A percentile compares a stretch with the other conserved stretches of the same genome.
Evolutionary conservation across 441 rosid species (phyloP).

Genomic region (Pelargonium fulgidum): DNA sequence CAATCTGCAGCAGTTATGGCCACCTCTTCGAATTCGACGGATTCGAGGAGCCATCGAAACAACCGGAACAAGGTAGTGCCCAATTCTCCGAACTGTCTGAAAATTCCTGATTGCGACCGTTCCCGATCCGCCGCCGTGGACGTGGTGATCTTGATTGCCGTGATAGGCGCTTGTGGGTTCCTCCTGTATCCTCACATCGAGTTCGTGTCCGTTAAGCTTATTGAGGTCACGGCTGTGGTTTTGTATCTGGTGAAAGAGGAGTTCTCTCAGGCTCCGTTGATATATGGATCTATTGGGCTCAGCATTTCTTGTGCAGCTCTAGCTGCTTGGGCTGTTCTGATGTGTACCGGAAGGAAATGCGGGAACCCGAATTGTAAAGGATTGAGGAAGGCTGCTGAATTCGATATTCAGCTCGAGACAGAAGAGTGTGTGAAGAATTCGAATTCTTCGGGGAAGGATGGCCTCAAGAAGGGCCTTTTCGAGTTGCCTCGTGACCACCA

Average conservation of each 20-base stretch:
- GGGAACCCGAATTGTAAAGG: conserved; percentile 82
- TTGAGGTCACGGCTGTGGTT: conserved; percentile 37
- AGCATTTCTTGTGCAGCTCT: conserved; percentile 52
- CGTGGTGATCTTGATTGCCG: conserved; percentile 61
- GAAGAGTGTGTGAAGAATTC: conserved; percentile 76
- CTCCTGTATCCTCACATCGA: conserved; percentile 59
- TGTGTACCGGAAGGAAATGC: conserved; percentile 58
- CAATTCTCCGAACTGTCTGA: conserved; percentile 29
- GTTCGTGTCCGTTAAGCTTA: conserved; percentile 30
- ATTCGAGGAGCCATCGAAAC: conserved; percentile 38
- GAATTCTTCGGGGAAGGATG: conserved; percentile 30
- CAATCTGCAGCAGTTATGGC: conserved; percentile 53
- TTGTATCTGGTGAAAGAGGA: conserved; percentile 53
- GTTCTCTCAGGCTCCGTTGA: conserved; percentile 46
- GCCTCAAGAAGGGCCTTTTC: conserved; percentile 48
- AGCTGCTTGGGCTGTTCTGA: conserved; percentile 52
- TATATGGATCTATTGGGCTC: conserved; percentile 62
- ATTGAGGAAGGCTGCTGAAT: conserved; percentile 68
- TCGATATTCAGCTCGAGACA: conserved; percentile 86
- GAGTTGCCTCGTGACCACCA: conserved; percentile 73
- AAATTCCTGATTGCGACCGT: conserved; percentile 47
- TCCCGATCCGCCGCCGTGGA: conserved; percentile 71
- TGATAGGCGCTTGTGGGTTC: conserved; percentile 66
- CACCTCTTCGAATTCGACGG: conserved; percentile 30
- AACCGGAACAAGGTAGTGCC: conserved; percentile 27